Evolutionary conservation across 225 moss, liverwort and hornwort species (phyloP), one percentile per base, ranked within the genome.

Genomic region (Pseudoscleropodium purum): DNA sequence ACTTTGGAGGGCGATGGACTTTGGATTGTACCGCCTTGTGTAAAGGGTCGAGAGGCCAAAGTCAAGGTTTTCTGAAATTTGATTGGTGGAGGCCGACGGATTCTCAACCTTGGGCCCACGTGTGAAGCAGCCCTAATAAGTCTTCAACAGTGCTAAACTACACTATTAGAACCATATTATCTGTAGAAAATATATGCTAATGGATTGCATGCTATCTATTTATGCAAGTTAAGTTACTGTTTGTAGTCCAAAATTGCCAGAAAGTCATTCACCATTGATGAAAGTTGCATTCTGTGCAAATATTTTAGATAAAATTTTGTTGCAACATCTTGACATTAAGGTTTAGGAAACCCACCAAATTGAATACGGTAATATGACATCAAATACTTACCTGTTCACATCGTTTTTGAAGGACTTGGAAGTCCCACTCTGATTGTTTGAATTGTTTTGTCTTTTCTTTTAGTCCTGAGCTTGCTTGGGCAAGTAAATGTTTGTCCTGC

Each of bases 351-450:
- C 13, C n/a, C 11, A 63, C 27, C 8, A 59, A 82, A 47, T 51
- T 27, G n/a, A 68, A 39, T 45, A 5, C 5, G 3, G 5, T 19
- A 89, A 37, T 49, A 20, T 30, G 15, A 25, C 13, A 81, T 49
- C 21, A 24, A 29, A 39, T 45, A 51, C 24, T 74, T 84, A 96
- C 96, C 52, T 93, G 90, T 85, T 91, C 92, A 91, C 96, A 87
- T 74, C 81, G 89, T 90, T 95, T 93, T 88, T 95, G 96, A 23
- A 99, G 86, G 67, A 93, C 94, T 43, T 97, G 95, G 69, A 91
- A 91, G 47, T 99, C 94, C 97, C 99, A 99, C 73, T 97, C 97
- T 12, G 96, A 83, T 33, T 92, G 93, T 75, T 92, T 94, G 15
- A 94, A 83, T 82, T 96, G 94, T 72, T 94, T 92, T 6, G 91